Evolutionary conservation across 2,329 filamentous ascomycete genomes (phyloP), one percentile per base, ranked within the genome.

Genomic region (Venturiaceae sp.): DNA sequence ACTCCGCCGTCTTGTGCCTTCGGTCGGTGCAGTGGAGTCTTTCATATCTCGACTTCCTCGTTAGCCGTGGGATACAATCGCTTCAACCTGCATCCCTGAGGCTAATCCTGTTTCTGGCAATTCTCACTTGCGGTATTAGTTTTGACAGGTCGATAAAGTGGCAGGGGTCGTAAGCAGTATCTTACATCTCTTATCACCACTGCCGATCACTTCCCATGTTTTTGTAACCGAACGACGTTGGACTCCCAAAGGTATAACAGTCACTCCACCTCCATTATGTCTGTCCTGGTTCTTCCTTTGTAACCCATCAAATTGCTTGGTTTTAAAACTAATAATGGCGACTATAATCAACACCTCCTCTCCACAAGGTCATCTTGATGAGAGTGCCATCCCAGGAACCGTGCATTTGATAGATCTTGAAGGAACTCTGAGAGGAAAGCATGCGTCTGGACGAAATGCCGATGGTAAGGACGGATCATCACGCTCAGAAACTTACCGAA

Each of bases 371-470:
- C 32, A 54, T 23, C 32, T 39, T 36, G 32, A 34, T 23, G 28
- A 39, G 21, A 44, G 33, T n/a, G 34, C 55, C 30, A 66, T 74
- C 26, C 74, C 74, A 1, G 74, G 74, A 5, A 77, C 73, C 2
- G 71, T 75, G 2, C 73, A 75, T 59, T 65, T 77, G 6, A 69
- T 76, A 16, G 74, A 77, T 78, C 19, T 74, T 13, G 66, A 73
- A 23, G 70, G 72, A 6, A 72, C 66, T 2, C 66, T 75, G 61
- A 62, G 65, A 19, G 64, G 30, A 19, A 53, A 50, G 30, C 57
- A 55, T 55, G 57, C 52, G 28, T 60, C 62, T 8, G 60, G 65
- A n/a, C 58, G 59, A 52, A 58, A 63, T n/a, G 16, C 67, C 71
- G 68, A 71, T 41, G 65, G 70, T 50, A 65, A 70, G 5, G 14